Evolutionary conservation across 2,329 filamentous ascomycete genomes (phyloP).

Genomic region (Pyrenophora seminiperda): DNA sequence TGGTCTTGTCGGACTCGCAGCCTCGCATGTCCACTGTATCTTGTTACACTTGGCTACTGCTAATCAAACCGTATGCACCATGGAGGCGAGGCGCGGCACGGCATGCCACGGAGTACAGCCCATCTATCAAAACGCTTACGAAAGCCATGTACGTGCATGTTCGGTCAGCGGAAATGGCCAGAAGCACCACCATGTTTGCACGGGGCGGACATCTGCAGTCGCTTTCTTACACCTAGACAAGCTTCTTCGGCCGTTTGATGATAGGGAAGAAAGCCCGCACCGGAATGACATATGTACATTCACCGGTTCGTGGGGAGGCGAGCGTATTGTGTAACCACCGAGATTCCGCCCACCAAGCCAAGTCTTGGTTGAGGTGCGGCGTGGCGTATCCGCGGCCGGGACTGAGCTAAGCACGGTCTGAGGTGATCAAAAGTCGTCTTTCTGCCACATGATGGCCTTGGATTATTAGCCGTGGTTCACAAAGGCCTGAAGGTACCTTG

Average conservation of each 20-base stretch:
- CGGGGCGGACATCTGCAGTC: conserved; percentile 16
- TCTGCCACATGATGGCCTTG: conserved; percentile 28
- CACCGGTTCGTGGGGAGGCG: conserved; percentile 29
- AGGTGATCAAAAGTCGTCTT: conserved; percentile 1
- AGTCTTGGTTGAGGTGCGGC: conserved; percentile 27
- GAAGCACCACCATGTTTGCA: conserved; percentile 21
- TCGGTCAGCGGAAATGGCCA: conserved; percentile 32
- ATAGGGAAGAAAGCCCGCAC: conserved; percentile 28
- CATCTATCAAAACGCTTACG: conserved; percentile 32
- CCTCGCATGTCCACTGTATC: conserved; percentile 27
- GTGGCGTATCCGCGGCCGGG: conserved; percentile 44
- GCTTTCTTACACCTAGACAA: conserved; percentile 9
- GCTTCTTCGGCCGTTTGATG: conserved; percentile 35
- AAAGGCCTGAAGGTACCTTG: conserved; percentile 28
- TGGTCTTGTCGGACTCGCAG: conserved; percentile 16
- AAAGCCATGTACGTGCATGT: conserved; percentile 30
- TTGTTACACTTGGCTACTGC: conserved; percentile 25
- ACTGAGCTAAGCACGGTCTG: conserved; percentile 23
- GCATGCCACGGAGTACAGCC: conserved; percentile 20
- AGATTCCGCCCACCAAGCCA: conserved; percentile 34
- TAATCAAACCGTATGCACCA: conserved; percentile 9
- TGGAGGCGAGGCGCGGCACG: conserved; percentile 16
- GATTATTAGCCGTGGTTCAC: conserved; percentile 26
- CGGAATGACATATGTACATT: conserved; percentile 22
- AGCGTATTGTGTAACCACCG: conserved; percentile 33